Base-by-base conservation (phyloP, 129 eudicot species). In the Artemisia tridentata region DNA sequence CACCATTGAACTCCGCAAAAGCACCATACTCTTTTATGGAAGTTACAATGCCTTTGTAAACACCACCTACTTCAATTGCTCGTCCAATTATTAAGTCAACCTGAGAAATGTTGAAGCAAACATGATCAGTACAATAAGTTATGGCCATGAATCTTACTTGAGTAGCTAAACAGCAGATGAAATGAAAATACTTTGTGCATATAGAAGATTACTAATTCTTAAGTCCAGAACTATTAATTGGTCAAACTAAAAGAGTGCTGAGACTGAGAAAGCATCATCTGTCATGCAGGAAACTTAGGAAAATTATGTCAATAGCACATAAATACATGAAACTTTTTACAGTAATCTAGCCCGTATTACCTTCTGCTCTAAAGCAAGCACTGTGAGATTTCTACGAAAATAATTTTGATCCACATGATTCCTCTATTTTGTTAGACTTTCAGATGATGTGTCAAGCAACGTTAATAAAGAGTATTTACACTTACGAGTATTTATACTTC, bases 1-100 rank as follows among this genome's bases (percentile, higher is more conserved):
- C 99, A 63, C 99, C 99, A 84, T 85, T 93, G 61, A 93, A 87
- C 88, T 93, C 99, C 80, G 90, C 97, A 72, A 93, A 93, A 72
- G 99, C 99, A 18, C 99, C 99, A 65, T 87, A 93, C 66, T 93
- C 99, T 79, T 93, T 93, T 9, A 90, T 81, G 46, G 99, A 80
- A 23, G 79, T 72, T 54, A 93, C 81, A 46, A 82, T 74, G 58
- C 97, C 99, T 83, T 90, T 87, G 78, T 90, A 93, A 57, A 85
- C 73, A 25, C 96, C 96, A 75, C 99, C 99, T 63, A 87, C 80
- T 78, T 83, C 92, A 82, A 93, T 87, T 72, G 88, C 96, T 66
- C 99, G 89, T n/a, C 99, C 99, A 73, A 93, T 75, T 66, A 85
- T 85, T 43, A 84, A 79, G 71, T 93, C 92, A 82, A 93, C 74